Base-by-base conservation (phyloP, 192 early-diverging fungal genomes). In the Backusella sp. region DNA sequence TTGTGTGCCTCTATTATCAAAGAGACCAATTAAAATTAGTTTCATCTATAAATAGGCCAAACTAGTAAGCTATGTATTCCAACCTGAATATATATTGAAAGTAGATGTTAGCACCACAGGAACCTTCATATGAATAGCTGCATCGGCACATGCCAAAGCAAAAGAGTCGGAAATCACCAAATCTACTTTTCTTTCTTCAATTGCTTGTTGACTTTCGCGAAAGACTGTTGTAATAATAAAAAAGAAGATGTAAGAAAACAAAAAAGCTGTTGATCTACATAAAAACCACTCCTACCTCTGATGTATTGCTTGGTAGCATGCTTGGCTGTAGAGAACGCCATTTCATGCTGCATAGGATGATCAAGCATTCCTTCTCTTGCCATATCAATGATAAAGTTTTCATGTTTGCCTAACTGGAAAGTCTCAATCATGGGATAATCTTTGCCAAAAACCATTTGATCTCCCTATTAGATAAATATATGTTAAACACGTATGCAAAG, bases 371-470 rank as follows among this genome's bases (percentile, higher is more conserved):
- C 56, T 3, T 62, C 56, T 62, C 0, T 62, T 12, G 9, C 21
- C 56, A 62, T 62, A 28, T 26, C 11, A 3, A 14, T 4, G 26
- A 62, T 28, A 12, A 59, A 59, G 3, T 26, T 59, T 12, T 59
- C 56, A 59, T 59, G 56, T 59, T 21, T 21, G 12, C 56, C 56
- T 2, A 59, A 11, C 56, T 68, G 46, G 4, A 69, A 6, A 26
- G 39, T 28, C 5, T 73, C 73, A 30, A 78, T 39, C 19, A 32
- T 67, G 19, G 71, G 66, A 68, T 77, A 77, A 19, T 21, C 41
- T 35, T 73, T 44, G 1, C 65, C 71, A 66, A 73, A 76, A 34
- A 35, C 34, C 6, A 52, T 26, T 32, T 75, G 68, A 46, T 76
- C 74, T 15, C 46, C 71, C 66, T 76, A 17, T 59, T 59, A 59